Conservation (phyloP, 345 rosid species). For the Acer campestre region DNA sequence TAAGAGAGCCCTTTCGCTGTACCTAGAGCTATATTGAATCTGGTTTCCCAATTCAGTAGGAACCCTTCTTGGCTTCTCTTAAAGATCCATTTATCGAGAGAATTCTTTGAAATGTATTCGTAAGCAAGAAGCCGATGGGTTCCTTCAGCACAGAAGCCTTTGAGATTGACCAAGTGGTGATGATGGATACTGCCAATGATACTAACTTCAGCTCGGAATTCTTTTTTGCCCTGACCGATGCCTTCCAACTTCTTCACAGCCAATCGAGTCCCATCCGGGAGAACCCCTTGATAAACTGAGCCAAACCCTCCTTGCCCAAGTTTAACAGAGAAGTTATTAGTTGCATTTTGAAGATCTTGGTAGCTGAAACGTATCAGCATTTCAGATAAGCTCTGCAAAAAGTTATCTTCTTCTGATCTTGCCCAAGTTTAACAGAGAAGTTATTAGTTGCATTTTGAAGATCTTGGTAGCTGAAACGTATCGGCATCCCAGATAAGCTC, state of each 20-base stretch:
- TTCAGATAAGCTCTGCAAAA: slow-evolving; percentile 68
- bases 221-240: slow-evolving; percentile 95
- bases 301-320: slow-evolving; percentile 98
- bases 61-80: slow-evolving; percentile 44
- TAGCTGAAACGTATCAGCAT: slow-evolving; percentile 81
- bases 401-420: slow-evolving; percentile 90
- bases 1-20: slow-evolving; percentile 94
- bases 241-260: slow-evolving; percentile 98
- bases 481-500: too few species aligned
- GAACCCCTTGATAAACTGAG: slow-evolving; percentile 75
- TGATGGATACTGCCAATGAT: slow-evolving; percentile 95
- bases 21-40: slow-evolving; percentile 76
- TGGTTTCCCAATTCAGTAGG: slow-evolving; percentile 69
- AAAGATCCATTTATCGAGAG: slow-evolving; percentile 93
- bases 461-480: too few species aligned
- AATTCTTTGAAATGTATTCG: slow-evolving; percentile 81
- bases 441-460: too few species aligned
- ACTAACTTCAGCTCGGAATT: slow-evolving; percentile 92
- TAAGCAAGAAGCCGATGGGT: slow-evolving; percentile 80
- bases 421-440: too few species aligned
- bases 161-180: slow-evolving; percentile 79
- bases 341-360: slow-evolving; percentile 76
- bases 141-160: slow-evolving; percentile 92
- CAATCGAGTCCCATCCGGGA: slow-evolving; percentile 71
- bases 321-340: slow-evolving; percentile 74